Base-by-base conservation (phyloP, 2,329 filamentous ascomycete species). In the Calonectria hawksworthii region DNA sequence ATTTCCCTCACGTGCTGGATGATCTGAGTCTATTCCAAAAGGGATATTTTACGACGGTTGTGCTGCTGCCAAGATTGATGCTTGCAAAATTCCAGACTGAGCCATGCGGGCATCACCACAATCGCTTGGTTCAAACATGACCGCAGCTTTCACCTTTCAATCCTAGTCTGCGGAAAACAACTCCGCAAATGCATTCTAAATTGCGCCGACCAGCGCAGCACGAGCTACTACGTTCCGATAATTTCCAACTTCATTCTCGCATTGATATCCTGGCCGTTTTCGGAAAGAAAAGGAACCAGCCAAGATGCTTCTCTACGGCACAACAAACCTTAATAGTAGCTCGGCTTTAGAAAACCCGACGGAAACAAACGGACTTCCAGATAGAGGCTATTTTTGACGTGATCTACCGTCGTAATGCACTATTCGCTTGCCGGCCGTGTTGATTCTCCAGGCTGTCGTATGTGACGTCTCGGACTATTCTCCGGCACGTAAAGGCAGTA, bases 261-360 rank as follows among this genome's bases (percentile, higher is more conserved):
- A 32, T 64, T 23, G 68, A 70, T 70, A 30, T 64, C 44, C 44
- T 64, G 13, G 34, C 38, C 13, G 52, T 70, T 63, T 50, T 54
- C 21, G 56, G 68, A n/a, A 23, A n/a, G 21, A 21, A 63, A 8
- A 64, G n/a, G 26, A 59, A 32, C 16, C 41, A 14, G 56, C 41
- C 59, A 52, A 41, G 56, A 18, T 54, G 34, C 38, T n/a, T 16
- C 41, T 34, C n/a, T 30, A 8, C 16, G 41, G 28, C 10, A 11
- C 28, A 47, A 23, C 10, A 38, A 56, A 47, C 47, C 23, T 56
- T 41, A 50, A 44, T 59, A 26, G 59, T 21, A 32, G 23, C 6
- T n/a, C 5, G 23, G 7, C 10, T 41, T 16, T 38, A 52, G 68
- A 51, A 11, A 38, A n/a, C 36, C 36, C n/a, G 44, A 18, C n/a